These are phyloP conservation scores for Crithidia acanthocephali DNA, from an alignment of 208 protist species.

Conservation along the genomic window DNA sequence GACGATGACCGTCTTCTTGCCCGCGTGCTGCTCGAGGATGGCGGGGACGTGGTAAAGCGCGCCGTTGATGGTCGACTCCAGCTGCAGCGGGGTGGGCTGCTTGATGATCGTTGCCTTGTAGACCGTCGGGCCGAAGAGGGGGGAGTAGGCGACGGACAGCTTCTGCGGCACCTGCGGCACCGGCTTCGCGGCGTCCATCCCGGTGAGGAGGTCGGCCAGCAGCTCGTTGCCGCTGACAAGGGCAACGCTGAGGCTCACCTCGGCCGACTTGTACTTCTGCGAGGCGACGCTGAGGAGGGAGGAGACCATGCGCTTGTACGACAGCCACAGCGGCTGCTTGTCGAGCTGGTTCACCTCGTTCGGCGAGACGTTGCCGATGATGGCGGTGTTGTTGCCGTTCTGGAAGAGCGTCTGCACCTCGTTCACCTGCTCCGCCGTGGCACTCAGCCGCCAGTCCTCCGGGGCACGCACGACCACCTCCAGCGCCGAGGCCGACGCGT, in stretches of 20 bases:
- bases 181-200: conserved; percentile 26
- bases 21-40: conserved; percentile 36
- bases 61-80: conserved; percentile 57
- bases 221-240: conserved; percentile 50
- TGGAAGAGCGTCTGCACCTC: conserved; percentile 54
- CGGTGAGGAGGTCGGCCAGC: conserved; percentile 39
- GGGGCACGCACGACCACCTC: conserved; percentile 53
- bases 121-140: conserved; percentile 66
- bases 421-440: conserved; percentile 40
- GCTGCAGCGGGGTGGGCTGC: conserved; percentile 45
- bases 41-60: conserved; percentile 49
- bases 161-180: conserved; percentile 32
- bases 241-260: conserved; percentile 57
- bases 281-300: conserved; percentile 51
- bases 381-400: conserved; percentile 67
- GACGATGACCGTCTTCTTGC: conserved; percentile 46
- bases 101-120: conserved; percentile 59
- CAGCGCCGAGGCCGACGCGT: conserved; percentile 27
- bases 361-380: conserved; percentile 47
- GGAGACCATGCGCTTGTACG: conserved; percentile 65
- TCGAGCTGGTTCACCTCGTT: conserved; percentile 46
- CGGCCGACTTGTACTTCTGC: conserved; percentile 50
- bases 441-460: conserved; percentile 45
- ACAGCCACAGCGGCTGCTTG: conserved; percentile 70
- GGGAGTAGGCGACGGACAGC: conserved; percentile 56